Base-by-base conservation (phyloP, 1,284 basidiomycete genomes). In the Ustilago bromivora region DNA sequence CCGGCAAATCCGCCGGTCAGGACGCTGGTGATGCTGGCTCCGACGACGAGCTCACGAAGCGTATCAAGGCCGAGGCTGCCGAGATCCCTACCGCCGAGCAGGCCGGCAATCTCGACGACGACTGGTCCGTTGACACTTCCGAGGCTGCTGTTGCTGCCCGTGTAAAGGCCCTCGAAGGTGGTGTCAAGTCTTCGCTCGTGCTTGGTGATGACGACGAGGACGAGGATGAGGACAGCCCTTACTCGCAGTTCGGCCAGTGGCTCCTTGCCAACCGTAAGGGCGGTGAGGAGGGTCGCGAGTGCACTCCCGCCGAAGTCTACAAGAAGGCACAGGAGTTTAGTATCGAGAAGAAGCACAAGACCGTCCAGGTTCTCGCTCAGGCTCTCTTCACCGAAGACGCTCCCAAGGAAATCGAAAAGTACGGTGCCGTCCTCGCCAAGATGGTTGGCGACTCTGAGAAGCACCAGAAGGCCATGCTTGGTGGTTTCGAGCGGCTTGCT, bases 291-390 rank as follows among this genome's bases (percentile, higher is more conserved):
- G 79, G 70, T 32, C 77, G 79, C 58, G 79, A 79, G 46, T 67
- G 76, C 57, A 61, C 70, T 52, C 76, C 79, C 19, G 89, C 92
- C 66, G 91, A 92, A 23, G 90, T 98, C 66, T 93, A 90, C 88
- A 93, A 94, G 87, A 95, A 95, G 88, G 93, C 93, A 4, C 93
- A 96, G 85, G 95, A 97, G 71, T 87, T 96, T 43, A 94, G 93
- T 38, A 93, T 99, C 78, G 94, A 94, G 84, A 96, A 94, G 89
- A 99, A 98, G 88, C 94, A 98, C 90, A 96, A 94, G 90, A 90
- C 92, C 1, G 89, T 97, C 36, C 90, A 94, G 72, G 92, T 96
- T 62, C 88, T 99, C 57, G 92, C 92, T 35, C 92, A 96, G 85
- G 90, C 91, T n/a, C 89, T 98, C 55, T 98, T 98, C 88, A 92